Percentiles rank a stretch among this genome's conserved stretches.
These are phyloP conservation scores for Diaporthe amygdali DNA, from an alignment of 2,329 filamentous ascomycete genomes.

Conservation along the genomic window DNA sequence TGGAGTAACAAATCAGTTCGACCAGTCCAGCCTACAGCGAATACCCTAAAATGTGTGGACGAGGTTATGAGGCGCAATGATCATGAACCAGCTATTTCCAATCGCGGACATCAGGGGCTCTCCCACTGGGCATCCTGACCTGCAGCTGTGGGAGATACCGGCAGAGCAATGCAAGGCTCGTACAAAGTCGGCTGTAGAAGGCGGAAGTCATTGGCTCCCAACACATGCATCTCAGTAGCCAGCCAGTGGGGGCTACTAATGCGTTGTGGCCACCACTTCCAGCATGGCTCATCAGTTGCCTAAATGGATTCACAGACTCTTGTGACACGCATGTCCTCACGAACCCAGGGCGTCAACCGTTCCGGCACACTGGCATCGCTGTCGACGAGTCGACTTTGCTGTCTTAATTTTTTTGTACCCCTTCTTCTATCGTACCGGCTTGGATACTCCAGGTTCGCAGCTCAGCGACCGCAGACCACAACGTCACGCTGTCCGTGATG, in stretches of 20 bases:
- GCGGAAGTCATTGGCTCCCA: background rate
- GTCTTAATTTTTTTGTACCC: too few species aligned
- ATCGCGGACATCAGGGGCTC: background rate
- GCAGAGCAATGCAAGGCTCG: background rate
- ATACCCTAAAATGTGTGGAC: background rate
- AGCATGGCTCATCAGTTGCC: too few species aligned
- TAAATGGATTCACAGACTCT: background rate
- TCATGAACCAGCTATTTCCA: background rate
- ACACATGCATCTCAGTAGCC: background rate
- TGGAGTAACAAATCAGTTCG: background rate
- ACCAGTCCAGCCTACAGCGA: background rate
- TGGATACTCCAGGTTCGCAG: background rate
- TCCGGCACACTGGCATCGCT: too few species aligned
- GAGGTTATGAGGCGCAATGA: background rate
- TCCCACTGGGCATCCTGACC: background rate
- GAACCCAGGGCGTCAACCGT: too few species aligned
- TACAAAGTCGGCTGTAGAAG: background rate
- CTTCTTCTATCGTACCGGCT: background rate
- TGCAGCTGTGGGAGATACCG: background rate
- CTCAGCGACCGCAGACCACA: background rate
- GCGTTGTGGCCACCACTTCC: background rate
- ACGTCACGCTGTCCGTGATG: background rate
- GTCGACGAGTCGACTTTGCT: background rate
- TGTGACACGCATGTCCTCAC: background rate
- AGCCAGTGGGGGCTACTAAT: background rate